Conservation (phyloP, 192 early-diverging fungal species). For the Backusella liffmaniae region DNA sequence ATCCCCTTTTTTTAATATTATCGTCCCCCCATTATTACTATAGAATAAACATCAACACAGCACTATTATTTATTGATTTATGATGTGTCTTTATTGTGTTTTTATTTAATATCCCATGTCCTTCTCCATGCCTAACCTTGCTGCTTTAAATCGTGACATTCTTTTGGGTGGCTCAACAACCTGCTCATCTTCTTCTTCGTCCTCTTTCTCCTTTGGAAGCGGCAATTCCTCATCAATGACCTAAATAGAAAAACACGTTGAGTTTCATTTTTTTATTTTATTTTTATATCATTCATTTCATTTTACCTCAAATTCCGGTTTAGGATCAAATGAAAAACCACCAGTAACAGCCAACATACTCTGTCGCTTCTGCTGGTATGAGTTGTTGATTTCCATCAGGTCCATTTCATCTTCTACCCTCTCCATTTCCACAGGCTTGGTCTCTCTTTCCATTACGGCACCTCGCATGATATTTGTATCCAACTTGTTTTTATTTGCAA, state of each 20-base stretch:
- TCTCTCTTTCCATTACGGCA: slow-evolving; percentile 44
- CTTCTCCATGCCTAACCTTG: slow-evolving; percentile 19
- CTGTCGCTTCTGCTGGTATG: slow-evolving; percentile 28
- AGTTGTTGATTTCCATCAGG: slow-evolving; percentile 35
- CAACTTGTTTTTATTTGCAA: slow-evolving; percentile 25
- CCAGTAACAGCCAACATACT: slow-evolving; percentile 33
- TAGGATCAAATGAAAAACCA: slow-evolving; percentile 25
- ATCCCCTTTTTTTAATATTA: not conserved
- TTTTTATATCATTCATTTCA: too few relatives aligned
- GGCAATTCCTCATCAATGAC: slow-evolving; percentile 34
- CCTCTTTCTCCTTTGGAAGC: slow-evolving; percentile 11
- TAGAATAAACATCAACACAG: not conserved
- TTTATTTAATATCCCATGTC: not conserved
- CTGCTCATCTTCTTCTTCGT: slow-evolving; percentile 16
- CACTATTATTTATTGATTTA: not conserved
- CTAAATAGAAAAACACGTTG: not conserved
- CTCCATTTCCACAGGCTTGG: slow-evolving; percentile 45
- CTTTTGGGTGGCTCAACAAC: slow-evolving; percentile 9
- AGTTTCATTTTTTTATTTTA: not conserved
- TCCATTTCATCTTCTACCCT: slow-evolving; percentile 51
- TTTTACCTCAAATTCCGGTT: slow-evolving; percentile 31
- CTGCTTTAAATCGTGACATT: slow-evolving; percentile 31
- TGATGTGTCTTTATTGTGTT: too few relatives aligned
- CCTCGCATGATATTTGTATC: slow-evolving; percentile 44
- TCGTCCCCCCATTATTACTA: not conserved